A percentile compares a stretch with the other conserved stretches of the same genome.
Evolutionary conservation across 192 early-diverging fungal genomes (phyloP).

Genomic region (Phycomyces blakesleeanus): DNA sequence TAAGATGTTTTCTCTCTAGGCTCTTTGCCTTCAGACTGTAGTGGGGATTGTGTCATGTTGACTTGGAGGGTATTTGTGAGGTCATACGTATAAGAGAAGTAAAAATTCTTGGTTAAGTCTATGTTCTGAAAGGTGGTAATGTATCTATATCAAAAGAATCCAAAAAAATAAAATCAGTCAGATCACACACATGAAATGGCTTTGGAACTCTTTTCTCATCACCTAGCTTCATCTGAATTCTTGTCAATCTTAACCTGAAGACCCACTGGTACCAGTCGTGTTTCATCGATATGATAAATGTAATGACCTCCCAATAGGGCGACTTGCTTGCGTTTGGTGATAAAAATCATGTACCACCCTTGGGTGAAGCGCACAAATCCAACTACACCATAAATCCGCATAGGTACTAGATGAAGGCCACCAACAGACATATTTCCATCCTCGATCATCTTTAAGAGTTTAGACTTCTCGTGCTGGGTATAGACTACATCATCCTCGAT

Average conservation of each 20-base stretch:
- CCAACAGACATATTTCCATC: constrained; percentile 73
- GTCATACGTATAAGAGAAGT: constrained; percentile 97
- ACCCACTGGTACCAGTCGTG: constrained; percentile 69
- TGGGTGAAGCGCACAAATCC: constrained; percentile 91
- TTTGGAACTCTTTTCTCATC: too few relatives aligned
- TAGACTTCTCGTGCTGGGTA: constrained; percentile 67
- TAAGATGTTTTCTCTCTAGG: constrained; percentile 4
- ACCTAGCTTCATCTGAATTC: constrained; percentile 69
- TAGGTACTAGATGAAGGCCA: constrained; percentile 58
- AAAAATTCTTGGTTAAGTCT: constrained; percentile 93
- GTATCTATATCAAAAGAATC: constrained; percentile 41
- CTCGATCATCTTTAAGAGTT: constrained; percentile 74
- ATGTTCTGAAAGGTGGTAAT: constrained; percentile 87
- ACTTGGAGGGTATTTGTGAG: constrained; percentile 86
- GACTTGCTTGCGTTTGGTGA: constrained; percentile 80
- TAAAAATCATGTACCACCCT: constrained; percentile 87
- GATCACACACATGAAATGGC: too few relatives aligned
- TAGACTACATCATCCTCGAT: constrained; percentile 77
- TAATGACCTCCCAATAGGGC: constrained; percentile 93
- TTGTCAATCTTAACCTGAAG: constrained; percentile 60
- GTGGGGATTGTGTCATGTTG: constrained; percentile 68
- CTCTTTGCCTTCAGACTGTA: background rate
- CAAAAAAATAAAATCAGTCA: background rate
- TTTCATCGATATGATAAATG: constrained; percentile 94
- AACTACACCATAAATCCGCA: constrained; percentile 72